These are phyloP conservation scores for Corynespora cassiicola DNA, from an alignment of 2,329 filamentous ascomycete genomes.

Conservation along the genomic window DNA sequence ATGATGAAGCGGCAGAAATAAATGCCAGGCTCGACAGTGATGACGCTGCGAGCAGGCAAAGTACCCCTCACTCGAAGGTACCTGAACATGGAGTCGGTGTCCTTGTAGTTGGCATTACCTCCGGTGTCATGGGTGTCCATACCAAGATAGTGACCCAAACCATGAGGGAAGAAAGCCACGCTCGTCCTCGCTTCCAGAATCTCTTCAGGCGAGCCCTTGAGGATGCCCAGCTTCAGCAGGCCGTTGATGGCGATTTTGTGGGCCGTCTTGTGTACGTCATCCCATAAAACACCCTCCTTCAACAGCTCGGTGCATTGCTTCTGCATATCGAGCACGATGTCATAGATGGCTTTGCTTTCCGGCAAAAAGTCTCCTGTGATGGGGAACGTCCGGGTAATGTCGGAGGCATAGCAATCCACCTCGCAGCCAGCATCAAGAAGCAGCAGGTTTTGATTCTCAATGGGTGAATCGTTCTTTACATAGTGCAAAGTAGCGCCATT, in stretches of 20 bases:
- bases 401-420: constrained; percentile 57
- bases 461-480: constrained; percentile 58
- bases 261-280: constrained; percentile 79
- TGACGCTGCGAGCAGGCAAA: constrained; percentile 79
- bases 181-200: constrained; percentile 54
- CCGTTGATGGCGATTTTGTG: constrained; percentile 85
- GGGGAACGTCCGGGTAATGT: constrained; percentile 86
- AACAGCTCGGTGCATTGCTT: constrained; percentile 75
- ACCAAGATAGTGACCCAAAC: constrained; percentile 58
- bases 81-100: constrained; percentile 82
- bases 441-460: constrained; percentile 73
- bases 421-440: constrained; percentile 81
- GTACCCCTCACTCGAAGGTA: constrained; percentile 82
- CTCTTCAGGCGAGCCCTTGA: constrained; percentile 63
- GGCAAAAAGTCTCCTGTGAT: constrained; percentile 64
- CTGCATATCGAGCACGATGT: constrained; percentile 88
- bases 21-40: constrained; percentile 93
- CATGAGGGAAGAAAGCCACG: constrained; percentile 59
- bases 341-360: constrained; percentile 66
- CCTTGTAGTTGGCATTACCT: constrained; percentile 60
- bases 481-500: constrained; percentile 90
- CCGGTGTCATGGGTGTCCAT: constrained; percentile 61
- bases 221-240: constrained; percentile 75
- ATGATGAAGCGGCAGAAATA: constrained; percentile 80
- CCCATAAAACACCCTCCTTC: constrained; percentile 78